Conservation (phyloP, 371 early-diverging fungal genomes). For the Choanephora cucurbitarum region DNA sequence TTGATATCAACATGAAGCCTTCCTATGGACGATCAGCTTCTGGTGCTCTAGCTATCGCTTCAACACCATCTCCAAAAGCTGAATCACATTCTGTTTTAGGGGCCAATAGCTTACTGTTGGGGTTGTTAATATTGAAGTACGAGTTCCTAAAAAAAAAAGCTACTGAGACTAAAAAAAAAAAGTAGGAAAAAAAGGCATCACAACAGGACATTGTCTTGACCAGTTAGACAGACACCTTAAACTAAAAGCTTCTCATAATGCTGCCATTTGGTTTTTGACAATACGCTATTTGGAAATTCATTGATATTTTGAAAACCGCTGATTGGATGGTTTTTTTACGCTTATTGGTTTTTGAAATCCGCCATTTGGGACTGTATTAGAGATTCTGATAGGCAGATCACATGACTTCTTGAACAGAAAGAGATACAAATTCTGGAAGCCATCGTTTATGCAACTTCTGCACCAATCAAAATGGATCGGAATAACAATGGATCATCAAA, state of each 20-base stretch:
- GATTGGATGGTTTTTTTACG: no score
- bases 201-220: conserved; percentile 5
- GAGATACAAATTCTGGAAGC: no score
- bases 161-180: conserved; percentile 1
- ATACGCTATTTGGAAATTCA: no score
- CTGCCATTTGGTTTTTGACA: no score
- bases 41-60: conserved; percentile 8
- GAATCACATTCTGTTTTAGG: conserved; percentile 11
- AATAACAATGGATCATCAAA: no score
- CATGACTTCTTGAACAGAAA: no score
- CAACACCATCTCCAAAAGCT: conserved; percentile 8
- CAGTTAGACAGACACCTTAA: conserved; percentile 9
- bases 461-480: no score
- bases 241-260: neutral
- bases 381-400: no score
- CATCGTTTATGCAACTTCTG: no score
- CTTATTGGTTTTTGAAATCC: no score
- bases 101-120: conserved; percentile 7
- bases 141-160: neutral
- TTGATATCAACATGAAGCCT: conserved; percentile 15
- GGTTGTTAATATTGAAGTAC: neutral
- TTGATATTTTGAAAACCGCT: no score
- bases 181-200: neutral
- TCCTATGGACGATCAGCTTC: conserved; percentile 2
- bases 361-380: no score